These are phyloP conservation scores for Aspergillus sclerotiicarbonarius DNA, from an alignment of 495 filamentous ascomycete species.

Conservation along the genomic window DNA sequence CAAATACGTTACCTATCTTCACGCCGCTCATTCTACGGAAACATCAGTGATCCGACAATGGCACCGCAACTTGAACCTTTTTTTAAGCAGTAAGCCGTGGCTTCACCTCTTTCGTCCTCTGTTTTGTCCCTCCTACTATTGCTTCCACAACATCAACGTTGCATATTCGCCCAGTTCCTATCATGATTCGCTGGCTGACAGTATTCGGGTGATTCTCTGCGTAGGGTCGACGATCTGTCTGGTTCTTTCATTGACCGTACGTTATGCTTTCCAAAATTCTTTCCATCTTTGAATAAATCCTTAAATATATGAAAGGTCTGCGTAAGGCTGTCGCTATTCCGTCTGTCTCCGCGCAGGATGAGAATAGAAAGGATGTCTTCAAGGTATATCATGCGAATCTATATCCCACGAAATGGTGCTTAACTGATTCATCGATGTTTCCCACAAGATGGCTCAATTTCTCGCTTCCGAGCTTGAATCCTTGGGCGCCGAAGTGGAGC, in stretches of 20 bases:
- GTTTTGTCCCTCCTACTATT: not conserved
- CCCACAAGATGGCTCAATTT: constrained; percentile 82
- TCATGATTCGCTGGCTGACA: constrained; percentile 4
- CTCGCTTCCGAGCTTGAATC: constrained; percentile 76
- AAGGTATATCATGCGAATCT: constrained; percentile 41
- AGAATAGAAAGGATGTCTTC: constrained; percentile 83
- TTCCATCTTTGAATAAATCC: not conserved
- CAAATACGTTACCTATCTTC: constrained; percentile 14
- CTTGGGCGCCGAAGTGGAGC: constrained; percentile 82
- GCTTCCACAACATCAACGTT: not conserved
- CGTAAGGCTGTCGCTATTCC: constrained; percentile 93
- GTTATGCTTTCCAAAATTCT: constrained; percentile 17
- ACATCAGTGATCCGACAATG: constrained; percentile 62
- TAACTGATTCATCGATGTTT: constrained; percentile 10
- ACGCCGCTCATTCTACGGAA: constrained; percentile 43
- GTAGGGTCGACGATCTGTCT: constrained; percentile 73
- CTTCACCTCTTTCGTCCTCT: not conserved
- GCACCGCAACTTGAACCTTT: constrained; percentile 78
- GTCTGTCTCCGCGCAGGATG: constrained; percentile 88
- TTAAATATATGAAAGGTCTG: constrained; percentile 49
- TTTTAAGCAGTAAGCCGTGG: constrained; percentile 67
- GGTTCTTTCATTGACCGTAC: constrained; percentile 83
- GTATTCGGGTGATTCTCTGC: constrained; percentile 8
- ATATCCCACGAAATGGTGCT: not conserved
- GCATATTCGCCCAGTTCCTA: not conserved